Percentiles rank a stretch among this genome's conserved stretches.
Conservation (phyloP, 2,329 filamentous ascomycete genomes). For the Diaporthe vaccinii region DNA sequence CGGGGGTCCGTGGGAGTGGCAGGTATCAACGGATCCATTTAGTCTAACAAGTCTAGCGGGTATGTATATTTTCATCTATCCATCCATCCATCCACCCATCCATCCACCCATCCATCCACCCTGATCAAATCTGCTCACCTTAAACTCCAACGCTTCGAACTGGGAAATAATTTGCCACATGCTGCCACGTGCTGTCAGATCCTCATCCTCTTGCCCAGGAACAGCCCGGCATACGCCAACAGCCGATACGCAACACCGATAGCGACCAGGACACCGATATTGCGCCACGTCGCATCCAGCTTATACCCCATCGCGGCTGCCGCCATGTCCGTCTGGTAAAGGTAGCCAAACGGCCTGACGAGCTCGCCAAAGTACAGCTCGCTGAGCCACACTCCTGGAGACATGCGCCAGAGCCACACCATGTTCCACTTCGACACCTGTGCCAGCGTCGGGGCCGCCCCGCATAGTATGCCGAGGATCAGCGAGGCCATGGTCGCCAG, state of each 20-base stretch:
- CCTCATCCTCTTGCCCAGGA: slow-evolving; percentile 50
- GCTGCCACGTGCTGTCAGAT: slow-evolving; percentile 40
- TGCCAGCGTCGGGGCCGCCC: slow-evolving; percentile 64
- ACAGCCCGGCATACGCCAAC: slow-evolving; percentile 58
- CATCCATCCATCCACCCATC: background rate
- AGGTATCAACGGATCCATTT: background rate
- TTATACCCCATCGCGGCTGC: slow-evolving; percentile 58
- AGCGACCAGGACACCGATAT: slow-evolving; percentile 58
- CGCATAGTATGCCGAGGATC: slow-evolving; percentile 67
- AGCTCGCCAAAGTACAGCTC: slow-evolving; percentile 69
- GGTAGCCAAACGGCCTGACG: slow-evolving; percentile 60
- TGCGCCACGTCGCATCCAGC: slow-evolving; percentile 59
- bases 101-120: background rate
- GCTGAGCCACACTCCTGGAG: slow-evolving; percentile 68
- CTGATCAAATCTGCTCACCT: background rate
- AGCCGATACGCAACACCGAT: slow-evolving; percentile 61
- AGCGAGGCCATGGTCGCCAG: slow-evolving; percentile 67
- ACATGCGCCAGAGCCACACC: slow-evolving; percentile 68
- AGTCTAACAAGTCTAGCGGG: background rate
- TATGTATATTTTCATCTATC: background rate
- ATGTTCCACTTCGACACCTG: slow-evolving; percentile 65
- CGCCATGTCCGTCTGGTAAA: slow-evolving; percentile 65
- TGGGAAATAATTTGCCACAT: background rate
- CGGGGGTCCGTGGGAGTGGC: background rate
- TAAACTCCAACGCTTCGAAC: background rate